A percentile compares a stretch with the other conserved stretches of the same genome.
phyloP scores from a whole-genome alignment of 305 asterid species.

The Caryopteris hybrid region DNA sequence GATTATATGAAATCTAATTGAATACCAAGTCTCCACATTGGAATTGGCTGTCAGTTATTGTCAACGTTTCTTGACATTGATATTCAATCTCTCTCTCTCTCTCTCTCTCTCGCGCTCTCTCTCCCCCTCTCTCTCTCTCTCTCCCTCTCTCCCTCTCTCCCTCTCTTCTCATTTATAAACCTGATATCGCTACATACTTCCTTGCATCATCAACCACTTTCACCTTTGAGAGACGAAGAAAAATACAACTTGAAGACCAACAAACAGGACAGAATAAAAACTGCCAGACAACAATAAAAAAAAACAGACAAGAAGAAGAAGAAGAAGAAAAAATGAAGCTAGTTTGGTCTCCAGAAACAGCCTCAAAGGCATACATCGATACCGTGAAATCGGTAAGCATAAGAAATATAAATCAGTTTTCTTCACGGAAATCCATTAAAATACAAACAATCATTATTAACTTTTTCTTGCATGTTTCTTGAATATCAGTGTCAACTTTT shows the following conservation, averaged over 20 bases:
- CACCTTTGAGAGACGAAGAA: constrained; percentile 11
- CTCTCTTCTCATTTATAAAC: too few species aligned
- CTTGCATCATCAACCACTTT: too few species aligned
- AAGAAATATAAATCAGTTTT: background rate
- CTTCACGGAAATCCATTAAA: too few species aligned
- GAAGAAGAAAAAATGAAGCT: constrained; percentile 31
- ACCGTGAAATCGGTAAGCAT: constrained; percentile 24
- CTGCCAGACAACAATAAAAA: background rate
- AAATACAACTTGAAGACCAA: constrained; percentile 24
- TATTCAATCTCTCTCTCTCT: too few species aligned
- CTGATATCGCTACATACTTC: too few species aligned
- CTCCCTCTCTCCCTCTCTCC: too few species aligned
- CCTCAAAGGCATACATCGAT: constrained; percentile 31
- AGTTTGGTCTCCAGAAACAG: constrained; percentile 31
- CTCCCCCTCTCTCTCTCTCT: background rate
- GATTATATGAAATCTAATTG: background rate
- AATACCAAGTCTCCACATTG: background rate
- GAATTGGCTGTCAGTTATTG: background rate
- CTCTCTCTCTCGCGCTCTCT: too few species aligned
- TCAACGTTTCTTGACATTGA: background rate
- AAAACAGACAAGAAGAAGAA: background rate
- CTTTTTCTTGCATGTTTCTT: background rate
- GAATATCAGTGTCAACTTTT: constrained; percentile 42
- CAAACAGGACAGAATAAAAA: background rate
- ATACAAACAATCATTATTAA: too few species aligned